Conservation (phyloP, 306 rosid genomes). For the Luffa aegyptiaca region DNA sequence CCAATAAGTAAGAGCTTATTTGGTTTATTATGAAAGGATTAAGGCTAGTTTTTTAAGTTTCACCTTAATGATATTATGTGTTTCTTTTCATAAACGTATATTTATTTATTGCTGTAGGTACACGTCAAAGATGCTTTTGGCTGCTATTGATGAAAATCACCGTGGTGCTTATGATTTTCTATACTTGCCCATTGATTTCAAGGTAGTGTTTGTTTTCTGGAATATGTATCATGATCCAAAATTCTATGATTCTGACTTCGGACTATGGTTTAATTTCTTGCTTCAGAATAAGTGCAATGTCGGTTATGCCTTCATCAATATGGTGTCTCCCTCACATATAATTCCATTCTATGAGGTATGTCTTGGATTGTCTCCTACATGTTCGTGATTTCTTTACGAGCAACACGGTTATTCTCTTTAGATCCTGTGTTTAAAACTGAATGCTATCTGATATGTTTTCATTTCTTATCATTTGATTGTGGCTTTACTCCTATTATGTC, state of each 20-base stretch:
- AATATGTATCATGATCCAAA: neutral
- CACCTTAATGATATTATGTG: neutral
- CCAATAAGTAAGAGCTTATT: constrained; percentile 61
- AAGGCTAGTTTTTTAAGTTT: neutral
- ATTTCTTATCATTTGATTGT: neutral
- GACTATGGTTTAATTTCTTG: constrained; percentile 17
- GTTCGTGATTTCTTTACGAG: neutral
- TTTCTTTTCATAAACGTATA: neutral
- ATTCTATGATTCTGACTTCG: constrained; percentile 5
- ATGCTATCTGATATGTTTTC: neutral
- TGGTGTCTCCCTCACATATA: constrained; percentile 85
- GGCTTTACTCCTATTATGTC: neutral
- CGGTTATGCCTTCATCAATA: constrained; percentile 94
- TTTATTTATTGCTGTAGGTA: constrained; percentile 30
- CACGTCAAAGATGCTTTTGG: constrained; percentile 85
- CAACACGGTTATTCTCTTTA: neutral
- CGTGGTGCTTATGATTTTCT: constrained; percentile 74
- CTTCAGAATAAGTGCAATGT: constrained; percentile 93
- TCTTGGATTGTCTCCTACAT: neutral
- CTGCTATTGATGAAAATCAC: constrained; percentile 89
- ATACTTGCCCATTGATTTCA: constrained; percentile 87
- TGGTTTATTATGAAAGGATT: neutral
- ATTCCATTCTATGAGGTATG: constrained; percentile 67
- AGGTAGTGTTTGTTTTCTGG: constrained; percentile 34
- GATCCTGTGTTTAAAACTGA: neutral